These are phyloP conservation scores for Suillus placidus DNA, from an alignment of 768 basidiomycete species.

Conservation along the genomic window DNA sequence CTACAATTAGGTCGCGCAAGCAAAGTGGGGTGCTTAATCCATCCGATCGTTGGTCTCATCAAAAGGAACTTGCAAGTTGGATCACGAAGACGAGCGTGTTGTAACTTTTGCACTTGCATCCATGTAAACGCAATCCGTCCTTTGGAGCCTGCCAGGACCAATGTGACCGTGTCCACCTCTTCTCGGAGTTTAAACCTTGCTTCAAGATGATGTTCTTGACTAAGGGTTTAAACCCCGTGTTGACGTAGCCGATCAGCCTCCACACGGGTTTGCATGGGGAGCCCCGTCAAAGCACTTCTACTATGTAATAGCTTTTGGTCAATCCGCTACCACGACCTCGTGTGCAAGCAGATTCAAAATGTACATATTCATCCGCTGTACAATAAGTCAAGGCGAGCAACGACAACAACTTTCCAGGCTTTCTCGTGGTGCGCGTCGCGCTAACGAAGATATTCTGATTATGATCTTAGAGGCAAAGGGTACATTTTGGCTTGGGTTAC, in stretches of 20 bases:
- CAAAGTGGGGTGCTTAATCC: constrained; percentile 77
- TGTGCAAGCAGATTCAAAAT: neutral
- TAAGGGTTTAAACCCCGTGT: neutral
- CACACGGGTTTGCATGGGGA: neutral
- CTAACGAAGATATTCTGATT: neutral
- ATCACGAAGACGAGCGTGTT: constrained; percentile 82
- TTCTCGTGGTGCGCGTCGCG: neutral
- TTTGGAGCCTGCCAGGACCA: constrained; percentile 84
- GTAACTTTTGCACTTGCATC: constrained; percentile 78
- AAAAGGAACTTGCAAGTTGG: constrained; percentile 10
- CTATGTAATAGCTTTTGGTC: neutral
- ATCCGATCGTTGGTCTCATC: neutral
- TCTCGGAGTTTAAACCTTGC: neutral
- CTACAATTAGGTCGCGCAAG: constrained; percentile 77
- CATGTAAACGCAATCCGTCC: constrained; percentile 91
- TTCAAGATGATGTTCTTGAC: constrained; percentile 45
- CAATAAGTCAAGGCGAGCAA: neutral
- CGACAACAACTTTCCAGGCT: neutral
- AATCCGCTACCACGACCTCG: neutral
- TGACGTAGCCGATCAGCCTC: neutral
- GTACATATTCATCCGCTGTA: neutral
- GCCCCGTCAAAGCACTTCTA: neutral
- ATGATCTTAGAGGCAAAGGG: neutral
- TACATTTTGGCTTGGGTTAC: neutral
- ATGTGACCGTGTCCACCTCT: constrained; percentile 86